These are phyloP conservation scores for Globisporangium barbulae DNA, from an alignment of 352 stramenopile genomes.

Conservation along the genomic window DNA sequence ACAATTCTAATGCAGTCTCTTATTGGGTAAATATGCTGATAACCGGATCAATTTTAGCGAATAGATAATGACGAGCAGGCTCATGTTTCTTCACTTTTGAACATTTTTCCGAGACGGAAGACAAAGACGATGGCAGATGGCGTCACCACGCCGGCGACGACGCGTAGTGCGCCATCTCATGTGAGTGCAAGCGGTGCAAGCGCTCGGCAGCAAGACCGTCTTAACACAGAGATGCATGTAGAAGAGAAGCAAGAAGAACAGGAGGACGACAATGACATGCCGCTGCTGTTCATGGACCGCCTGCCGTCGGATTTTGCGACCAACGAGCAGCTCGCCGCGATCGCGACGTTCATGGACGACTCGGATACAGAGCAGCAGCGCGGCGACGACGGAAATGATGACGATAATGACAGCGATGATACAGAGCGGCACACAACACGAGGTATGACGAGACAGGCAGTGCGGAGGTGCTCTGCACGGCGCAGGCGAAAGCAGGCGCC, in stretches of 20 bases:
- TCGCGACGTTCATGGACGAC: slow-evolving; percentile 72
- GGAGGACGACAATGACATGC: slow-evolving; percentile 57
- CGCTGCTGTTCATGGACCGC: slow-evolving; percentile 73
- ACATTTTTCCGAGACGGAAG: background rate
- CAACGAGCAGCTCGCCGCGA: slow-evolving; percentile 66
- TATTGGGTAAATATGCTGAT: too few species aligned
- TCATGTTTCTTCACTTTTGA: background rate
- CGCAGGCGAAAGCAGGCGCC: slow-evolving; percentile 17
- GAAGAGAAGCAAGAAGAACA: background rate
- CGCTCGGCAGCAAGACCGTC: background rate
- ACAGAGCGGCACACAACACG: background rate
- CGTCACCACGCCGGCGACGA: background rate
- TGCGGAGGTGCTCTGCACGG: too few species aligned
- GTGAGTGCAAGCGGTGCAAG: background rate
- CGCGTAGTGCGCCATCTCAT: background rate
- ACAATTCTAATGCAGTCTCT: too few species aligned
- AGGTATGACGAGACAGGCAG: background rate
- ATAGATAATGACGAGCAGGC: background rate
- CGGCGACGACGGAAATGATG: slow-evolving; percentile 4
- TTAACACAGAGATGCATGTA: background rate
- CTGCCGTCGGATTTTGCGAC: slow-evolving; percentile 62
- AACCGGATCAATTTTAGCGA: background rate
- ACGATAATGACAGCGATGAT: slow-evolving; percentile 4
- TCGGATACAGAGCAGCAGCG: slow-evolving; percentile 33
- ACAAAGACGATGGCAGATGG: background rate